phyloP scores from a whole-genome alignment of 2,329 filamentous ascomycete species.

The Tricladium varicosporioides region DNA sequence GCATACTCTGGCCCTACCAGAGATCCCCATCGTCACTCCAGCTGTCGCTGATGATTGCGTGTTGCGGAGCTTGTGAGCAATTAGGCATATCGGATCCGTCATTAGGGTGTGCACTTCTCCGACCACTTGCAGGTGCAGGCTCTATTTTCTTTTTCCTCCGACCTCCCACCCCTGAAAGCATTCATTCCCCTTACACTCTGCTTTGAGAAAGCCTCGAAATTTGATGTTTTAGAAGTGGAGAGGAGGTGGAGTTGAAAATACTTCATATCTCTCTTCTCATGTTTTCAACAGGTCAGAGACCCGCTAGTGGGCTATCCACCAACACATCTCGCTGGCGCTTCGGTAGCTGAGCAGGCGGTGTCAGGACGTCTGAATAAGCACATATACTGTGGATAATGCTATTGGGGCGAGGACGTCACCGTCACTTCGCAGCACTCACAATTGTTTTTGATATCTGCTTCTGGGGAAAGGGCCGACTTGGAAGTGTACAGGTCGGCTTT shows the following conservation, averaged over 20 bases:
- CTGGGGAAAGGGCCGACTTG: neutral
- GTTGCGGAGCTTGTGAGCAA: neutral
- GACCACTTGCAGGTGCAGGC: neutral
- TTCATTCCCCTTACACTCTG: no score
- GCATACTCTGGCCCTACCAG: no score
- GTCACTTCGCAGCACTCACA: neutral
- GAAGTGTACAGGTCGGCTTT: no score
- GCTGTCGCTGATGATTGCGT: neutral
- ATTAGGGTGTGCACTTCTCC: neutral
- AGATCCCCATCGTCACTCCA: no score
- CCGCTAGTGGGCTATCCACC: neutral
- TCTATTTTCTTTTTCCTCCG: neutral
- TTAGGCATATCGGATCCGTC: neutral
- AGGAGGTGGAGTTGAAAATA: no score
- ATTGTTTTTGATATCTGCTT: neutral
- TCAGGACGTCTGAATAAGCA: neutral
- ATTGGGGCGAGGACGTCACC: no score
- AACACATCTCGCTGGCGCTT: neutral
- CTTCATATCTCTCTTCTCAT: neutral
- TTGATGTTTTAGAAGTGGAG: no score
- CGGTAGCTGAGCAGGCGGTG: neutral
- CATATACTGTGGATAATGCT: no score
- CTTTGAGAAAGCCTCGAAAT: no score
- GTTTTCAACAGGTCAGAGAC: neutral
- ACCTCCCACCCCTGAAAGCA: neutral